Evolutionary conservation across 1,139 yeast species (phyloP).

Genomic region (Blastobotrys arbuscula): DNA sequence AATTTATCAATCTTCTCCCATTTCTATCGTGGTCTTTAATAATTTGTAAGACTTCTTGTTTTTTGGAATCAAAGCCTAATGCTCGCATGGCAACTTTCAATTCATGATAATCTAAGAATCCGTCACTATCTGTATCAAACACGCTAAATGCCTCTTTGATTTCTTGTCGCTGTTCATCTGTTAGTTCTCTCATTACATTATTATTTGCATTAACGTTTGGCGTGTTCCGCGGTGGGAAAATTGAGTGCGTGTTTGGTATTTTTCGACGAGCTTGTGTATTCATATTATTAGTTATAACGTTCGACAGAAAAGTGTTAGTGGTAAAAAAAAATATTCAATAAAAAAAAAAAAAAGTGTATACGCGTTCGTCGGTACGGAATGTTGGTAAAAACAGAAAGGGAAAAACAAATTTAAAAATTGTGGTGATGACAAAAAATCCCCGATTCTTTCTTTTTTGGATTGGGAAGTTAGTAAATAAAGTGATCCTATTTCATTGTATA

Average conservation of each 20-base stretch:
- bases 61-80: constrained; percentile 80
- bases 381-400: not conserved
- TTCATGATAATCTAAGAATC: constrained; percentile 86
- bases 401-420: not conserved
- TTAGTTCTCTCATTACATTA: constrained; percentile 43
- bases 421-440: too few relatives aligned
- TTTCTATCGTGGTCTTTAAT: constrained; percentile 78
- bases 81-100: constrained; percentile 82
- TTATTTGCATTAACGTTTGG: not conserved
- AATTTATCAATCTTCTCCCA: constrained; percentile 64
- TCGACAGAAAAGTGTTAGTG: not conserved
- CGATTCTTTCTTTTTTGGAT: too few relatives aligned
- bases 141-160: constrained; percentile 89
- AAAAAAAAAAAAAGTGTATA: not conserved
- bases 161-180: constrained; percentile 89
- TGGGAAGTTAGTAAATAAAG: too few relatives aligned
- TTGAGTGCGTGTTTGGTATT: constrained; percentile 6
- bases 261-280: constrained; percentile 9
- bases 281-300: not conserved
- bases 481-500: too few relatives aligned
- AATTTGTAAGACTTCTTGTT: constrained; percentile 73
- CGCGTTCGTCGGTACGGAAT: not conserved
- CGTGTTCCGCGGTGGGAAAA: not conserved
- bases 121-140: constrained; percentile 91
- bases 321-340: not conserved